Evolutionary conservation across 306 rosid genomes (phyloP).

Genomic region (Inga oerstediana): DNA sequence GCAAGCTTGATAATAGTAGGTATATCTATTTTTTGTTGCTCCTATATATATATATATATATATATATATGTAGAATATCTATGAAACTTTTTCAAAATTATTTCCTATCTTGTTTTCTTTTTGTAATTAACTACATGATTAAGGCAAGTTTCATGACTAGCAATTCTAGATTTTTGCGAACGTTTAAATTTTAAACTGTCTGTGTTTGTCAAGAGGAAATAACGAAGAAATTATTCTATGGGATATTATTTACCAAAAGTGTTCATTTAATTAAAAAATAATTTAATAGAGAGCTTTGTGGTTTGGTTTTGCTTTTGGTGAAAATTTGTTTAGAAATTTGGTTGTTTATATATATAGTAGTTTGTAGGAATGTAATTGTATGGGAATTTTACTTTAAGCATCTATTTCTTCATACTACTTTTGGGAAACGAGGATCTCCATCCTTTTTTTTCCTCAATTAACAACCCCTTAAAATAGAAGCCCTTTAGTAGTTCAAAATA

Average conservation of each 20-base stretch:
- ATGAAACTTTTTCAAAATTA: not conserved
- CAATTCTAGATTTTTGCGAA: not conserved
- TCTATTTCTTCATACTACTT: not conserved
- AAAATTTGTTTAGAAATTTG: not conserved
- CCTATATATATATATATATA: not conserved
- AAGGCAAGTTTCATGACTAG: not conserved
- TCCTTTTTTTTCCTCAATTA: not conserved
- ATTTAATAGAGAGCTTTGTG: not conserved
- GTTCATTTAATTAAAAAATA: not conserved
- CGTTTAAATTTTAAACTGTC: not conserved
- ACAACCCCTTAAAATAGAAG: not conserved
- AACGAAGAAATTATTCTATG: not conserved
- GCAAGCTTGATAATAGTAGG: not conserved
- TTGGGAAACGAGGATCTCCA: not conserved
- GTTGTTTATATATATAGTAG: not conserved
- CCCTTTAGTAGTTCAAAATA: not conserved
- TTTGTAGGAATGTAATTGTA: not conserved
- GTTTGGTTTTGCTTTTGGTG: not conserved
- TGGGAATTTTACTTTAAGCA: not conserved
- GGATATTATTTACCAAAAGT: not conserved
- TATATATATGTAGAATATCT: not conserved
- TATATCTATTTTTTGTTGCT: not conserved
- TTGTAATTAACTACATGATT: slow-evolving; percentile 9
- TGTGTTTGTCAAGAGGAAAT: not conserved
- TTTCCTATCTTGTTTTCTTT: not conserved